Conservation (phyloP, 176 grass and related monocot species). For the Eremochloa ophiuroides region DNA sequence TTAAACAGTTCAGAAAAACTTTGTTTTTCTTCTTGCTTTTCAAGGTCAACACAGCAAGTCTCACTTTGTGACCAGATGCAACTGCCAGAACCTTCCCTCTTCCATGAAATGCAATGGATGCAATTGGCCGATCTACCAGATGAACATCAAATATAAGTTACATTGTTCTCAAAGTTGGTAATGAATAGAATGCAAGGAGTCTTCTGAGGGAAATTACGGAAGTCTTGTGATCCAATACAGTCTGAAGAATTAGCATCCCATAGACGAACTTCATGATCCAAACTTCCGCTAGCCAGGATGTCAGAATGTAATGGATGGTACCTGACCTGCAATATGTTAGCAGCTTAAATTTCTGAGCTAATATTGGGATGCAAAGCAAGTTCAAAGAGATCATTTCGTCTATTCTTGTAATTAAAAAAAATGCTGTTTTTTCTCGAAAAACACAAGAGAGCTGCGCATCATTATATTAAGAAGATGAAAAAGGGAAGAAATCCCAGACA, state of each 20-base stretch:
- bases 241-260: constrained; percentile 89
- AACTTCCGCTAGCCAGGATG: constrained; percentile 97
- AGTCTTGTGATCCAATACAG: constrained; percentile 75
- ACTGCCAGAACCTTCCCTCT: constrained; percentile 92
- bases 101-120: constrained; percentile 98
- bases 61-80: constrained; percentile 98
- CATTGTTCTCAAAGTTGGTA: constrained; percentile 21
- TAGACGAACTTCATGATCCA: constrained; percentile 96
- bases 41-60: constrained; percentile 12
- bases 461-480: too few species aligned
- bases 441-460: too few species aligned
- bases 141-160: constrained; percentile 32
- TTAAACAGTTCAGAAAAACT: constrained; percentile 8
- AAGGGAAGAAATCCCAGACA: too few species aligned
- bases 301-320: constrained; percentile 91
- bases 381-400: background rate
- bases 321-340: constrained; percentile 65
- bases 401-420: background rate
- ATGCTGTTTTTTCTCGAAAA: too few species aligned
- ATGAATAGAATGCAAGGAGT: constrained; percentile 23
- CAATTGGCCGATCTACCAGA: constrained; percentile 87
- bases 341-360: constrained; percentile 8
- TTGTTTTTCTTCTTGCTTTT: constrained; percentile 1
- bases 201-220: constrained; percentile 66
- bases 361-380: constrained; percentile 4